These are phyloP conservation scores for Auricularia heimuer DNA, from an alignment of 768 basidiomycete species.

Conservation along the genomic window DNA sequence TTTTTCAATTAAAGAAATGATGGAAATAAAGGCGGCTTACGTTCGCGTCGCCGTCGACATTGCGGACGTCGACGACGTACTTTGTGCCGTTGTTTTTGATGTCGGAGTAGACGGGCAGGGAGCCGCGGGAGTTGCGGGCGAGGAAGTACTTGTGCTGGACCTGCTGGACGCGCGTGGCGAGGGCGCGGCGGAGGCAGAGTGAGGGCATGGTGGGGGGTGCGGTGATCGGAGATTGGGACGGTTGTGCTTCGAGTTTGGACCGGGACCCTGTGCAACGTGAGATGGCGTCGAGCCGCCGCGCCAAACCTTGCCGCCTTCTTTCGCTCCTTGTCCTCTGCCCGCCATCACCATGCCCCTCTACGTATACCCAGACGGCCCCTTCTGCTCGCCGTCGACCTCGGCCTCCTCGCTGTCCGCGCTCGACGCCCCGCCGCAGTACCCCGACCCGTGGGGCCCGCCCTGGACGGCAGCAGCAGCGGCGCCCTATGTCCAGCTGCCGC, in stretches of 20 bases:
- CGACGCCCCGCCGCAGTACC: not conserved
- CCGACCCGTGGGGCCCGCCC: not conserved
- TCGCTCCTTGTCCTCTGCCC: conserved; percentile 10
- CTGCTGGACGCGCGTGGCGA: not conserved
- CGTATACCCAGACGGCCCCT: conserved; percentile 16
- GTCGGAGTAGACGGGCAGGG: conserved; percentile 69
- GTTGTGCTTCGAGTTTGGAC: no score
- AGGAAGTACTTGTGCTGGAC: conserved; percentile 39
- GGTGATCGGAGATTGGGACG: not conserved
- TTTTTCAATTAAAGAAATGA: conserved; percentile 3
- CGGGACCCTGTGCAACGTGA: not conserved
- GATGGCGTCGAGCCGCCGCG: not conserved
- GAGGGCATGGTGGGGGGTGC: not conserved
- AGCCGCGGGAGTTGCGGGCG: conserved; percentile 54
- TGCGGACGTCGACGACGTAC: conserved; percentile 48
- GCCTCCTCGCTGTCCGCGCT: not conserved
- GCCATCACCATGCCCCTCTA: conserved; percentile 7
- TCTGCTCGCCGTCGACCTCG: conserved; percentile 14
- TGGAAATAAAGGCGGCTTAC: conserved; percentile 28
- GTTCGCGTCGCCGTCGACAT: conserved; percentile 52
- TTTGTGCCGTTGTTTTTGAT: conserved; percentile 56
- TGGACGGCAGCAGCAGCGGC: not conserved
- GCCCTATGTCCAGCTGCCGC: not conserved
- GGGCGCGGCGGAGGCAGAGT: not conserved
- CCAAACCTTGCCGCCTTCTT: conserved; percentile 2